Percentiles rank a stretch among this genome's conserved stretches.
phyloP scores from a whole-genome alignment of 371 early-diverging fungal species.

The Mortierella sp. region DNA sequence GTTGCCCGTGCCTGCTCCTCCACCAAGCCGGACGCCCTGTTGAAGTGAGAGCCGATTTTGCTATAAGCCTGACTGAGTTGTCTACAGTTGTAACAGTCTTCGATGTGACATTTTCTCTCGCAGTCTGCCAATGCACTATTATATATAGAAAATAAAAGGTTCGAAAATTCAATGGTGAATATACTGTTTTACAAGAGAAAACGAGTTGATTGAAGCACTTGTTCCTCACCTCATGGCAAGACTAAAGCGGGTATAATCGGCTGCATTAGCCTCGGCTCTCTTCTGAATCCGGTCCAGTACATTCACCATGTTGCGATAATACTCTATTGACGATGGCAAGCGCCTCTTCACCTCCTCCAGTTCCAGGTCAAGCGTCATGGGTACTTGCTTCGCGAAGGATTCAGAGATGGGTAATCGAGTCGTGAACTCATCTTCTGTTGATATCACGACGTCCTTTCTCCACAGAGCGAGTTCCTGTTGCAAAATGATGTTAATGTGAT shows the following conservation, averaged over 20 bases:
- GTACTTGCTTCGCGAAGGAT: slow-evolving; percentile 25
- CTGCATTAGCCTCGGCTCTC: slow-evolving; percentile 72
- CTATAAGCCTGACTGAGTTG: slow-evolving; percentile 69
- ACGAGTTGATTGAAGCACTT: neutral
- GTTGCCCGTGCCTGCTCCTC: slow-evolving; percentile 66
- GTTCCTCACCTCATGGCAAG: slow-evolving; percentile 63
- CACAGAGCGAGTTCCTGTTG: slow-evolving; percentile 50
- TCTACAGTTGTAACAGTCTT: slow-evolving; percentile 71
- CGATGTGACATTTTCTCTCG: slow-evolving; percentile 70
- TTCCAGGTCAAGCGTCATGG: slow-evolving; percentile 59
- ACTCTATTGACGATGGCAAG: slow-evolving; percentile 64
- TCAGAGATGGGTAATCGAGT: slow-evolving; percentile 28
- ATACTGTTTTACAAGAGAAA: slow-evolving; percentile 1
- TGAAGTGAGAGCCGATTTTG: slow-evolving; percentile 70
- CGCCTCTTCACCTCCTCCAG: slow-evolving; percentile 63
- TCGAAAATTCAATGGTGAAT: slow-evolving; percentile 1
- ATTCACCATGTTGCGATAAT: slow-evolving; percentile 71
- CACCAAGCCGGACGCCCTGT: slow-evolving; percentile 61
- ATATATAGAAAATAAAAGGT: slow-evolving; percentile 8
- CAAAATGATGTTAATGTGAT: neutral
- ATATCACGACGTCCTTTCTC: slow-evolving; percentile 58
- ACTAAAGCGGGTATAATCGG: slow-evolving; percentile 67
- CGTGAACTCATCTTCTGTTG: slow-evolving; percentile 58
- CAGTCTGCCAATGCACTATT: slow-evolving; percentile 69
- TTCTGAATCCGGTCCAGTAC: slow-evolving; percentile 77